Base-by-base conservation (phyloP, 2,329 filamentous ascomycete species). In the Chaetomiaceae sp. region DNA sequence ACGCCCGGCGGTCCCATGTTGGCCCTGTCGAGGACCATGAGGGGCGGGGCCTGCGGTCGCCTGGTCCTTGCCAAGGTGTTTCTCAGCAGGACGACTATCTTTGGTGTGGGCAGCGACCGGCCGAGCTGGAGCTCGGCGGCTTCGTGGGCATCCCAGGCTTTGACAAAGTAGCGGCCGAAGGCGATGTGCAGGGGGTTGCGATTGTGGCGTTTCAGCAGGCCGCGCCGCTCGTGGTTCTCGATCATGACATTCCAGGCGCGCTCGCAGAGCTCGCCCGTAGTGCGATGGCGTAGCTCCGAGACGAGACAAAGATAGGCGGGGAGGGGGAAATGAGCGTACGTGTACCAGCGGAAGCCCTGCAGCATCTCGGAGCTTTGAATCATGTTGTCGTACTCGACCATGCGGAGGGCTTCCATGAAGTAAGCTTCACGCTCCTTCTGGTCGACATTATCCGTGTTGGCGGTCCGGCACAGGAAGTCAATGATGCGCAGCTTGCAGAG, bases 251-350 rank as follows among this genome's bases (percentile, higher is more conserved):
- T 69, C 81, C 81, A 84, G 0, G 81, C 80, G 11, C 78, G 76
- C 61, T 83, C 80, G 49, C 79, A 79, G 54, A 81, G 70, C 1
- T 77, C 73, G n/a, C 81, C 81, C 0, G 72, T 72, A 3, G 74
- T 75, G 23, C 79, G 75, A 20, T 71, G 67, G 6, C 77, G 77
- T 34, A 84, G 69, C 61, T 83, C 80, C 45, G 75, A 76, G 12
- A 82, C 73, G 20, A 84, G 70, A 61, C 80, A 82, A 65, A 84
- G 80, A 66, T 83, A 84, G 1, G 79, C 81, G 2, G 80, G 80
- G 57, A 84, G 76, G 8, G 81, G 81, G 51, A 83, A 81, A 64
- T 83, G 74, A 61, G 82, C 76, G 59, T 76, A 72, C 0, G 78
- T 80, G 62, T 80, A 84, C 81, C 81, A 84, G 47, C 71, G 71